Percentiles rank a stretch among this genome's conserved stretches.
Conservation (phyloP, 495 filamentous ascomycete species). For the Daldinia loculata region DNA sequence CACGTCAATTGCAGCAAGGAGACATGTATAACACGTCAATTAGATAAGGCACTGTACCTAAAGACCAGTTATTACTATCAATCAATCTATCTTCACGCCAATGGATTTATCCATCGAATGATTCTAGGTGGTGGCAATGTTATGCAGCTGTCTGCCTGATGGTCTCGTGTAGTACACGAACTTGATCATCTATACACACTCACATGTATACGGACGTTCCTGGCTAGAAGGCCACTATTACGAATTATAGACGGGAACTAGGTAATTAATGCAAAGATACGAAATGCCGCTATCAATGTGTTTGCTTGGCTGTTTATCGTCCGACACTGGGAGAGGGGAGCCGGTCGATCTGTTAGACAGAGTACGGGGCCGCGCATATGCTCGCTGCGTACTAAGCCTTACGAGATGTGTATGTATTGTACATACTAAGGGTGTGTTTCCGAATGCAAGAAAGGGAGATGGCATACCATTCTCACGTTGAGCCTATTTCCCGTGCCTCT, state of each 20-base stretch:
- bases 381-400: conserved; percentile 43
- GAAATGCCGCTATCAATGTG: neutral
- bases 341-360: conserved; percentile 11
- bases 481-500: conserved; percentile 1
- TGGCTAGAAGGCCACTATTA: conserved; percentile 10
- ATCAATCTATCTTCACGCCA: neutral
- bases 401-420: conserved; percentile 20
- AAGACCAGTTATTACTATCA: neutral
- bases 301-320: conserved; percentile 4
- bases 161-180: conserved; percentile 11
- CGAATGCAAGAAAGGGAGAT: conserved; percentile 17
- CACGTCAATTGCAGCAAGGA: conserved; percentile 7
- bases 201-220: neutral
- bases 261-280: neutral
- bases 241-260: conserved; percentile 5
- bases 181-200: neutral
- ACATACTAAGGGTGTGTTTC: conserved; percentile 7
- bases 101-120: neutral
- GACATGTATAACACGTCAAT: conserved; percentile 4
- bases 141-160: conserved; percentile 7
- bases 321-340: conserved; percentile 4
- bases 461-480: conserved; percentile 12
- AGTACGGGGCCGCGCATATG: conserved; percentile 31
- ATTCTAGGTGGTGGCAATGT: neutral
- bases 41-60: neutral